Conservation (phyloP, 2,329 filamentous ascomycete genomes). For the Fusarium duplospermum region DNA sequence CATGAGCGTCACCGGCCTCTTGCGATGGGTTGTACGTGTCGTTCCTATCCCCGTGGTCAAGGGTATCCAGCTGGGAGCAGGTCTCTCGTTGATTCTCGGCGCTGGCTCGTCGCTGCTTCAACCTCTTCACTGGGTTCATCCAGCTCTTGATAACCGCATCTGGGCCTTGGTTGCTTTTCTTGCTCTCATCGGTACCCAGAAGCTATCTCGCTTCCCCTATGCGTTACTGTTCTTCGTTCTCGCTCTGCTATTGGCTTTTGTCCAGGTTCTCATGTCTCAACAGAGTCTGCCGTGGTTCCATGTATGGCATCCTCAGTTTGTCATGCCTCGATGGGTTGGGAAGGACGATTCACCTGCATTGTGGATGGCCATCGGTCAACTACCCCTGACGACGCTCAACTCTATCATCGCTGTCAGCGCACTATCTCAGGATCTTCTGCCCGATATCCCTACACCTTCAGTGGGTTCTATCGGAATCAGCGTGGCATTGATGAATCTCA, state of each 20-base stretch:
- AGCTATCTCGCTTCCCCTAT: conserved; percentile 77
- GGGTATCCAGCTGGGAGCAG: conserved; percentile 93
- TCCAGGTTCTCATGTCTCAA: conserved; percentile 49
- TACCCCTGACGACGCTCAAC: conserved; percentile 92
- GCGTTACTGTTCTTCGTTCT: conserved; percentile 78
- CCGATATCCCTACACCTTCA: conserved; percentile 72
- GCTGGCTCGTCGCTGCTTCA: conserved; percentile 77
- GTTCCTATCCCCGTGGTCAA: conserved; percentile 91
- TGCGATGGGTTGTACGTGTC: conserved; percentile 77
- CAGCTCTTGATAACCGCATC: conserved; percentile 80
- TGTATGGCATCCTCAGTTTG: conserved; percentile 69
- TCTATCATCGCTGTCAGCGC: conserved; percentile 90
- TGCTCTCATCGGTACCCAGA: conserved; percentile 75
- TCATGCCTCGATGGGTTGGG: conserved; percentile 50
- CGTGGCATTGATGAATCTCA: conserved; percentile 84
- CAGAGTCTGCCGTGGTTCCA: conserved; percentile 62
- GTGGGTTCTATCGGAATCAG: conserved; percentile 84
- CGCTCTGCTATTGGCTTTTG: conserved; percentile 73
- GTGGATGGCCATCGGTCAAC: conserved; percentile 81
- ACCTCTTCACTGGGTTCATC: conserved; percentile 74
- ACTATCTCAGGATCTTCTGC: conserved; percentile 81
- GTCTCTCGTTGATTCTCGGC: conserved; percentile 83
- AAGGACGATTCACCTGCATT: conserved; percentile 49
- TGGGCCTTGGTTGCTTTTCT: conserved; percentile 82
- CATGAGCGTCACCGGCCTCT: conserved; percentile 82